Conservation (phyloP, 1,139 yeast species). For the Blastobotrys persicus region DNA sequence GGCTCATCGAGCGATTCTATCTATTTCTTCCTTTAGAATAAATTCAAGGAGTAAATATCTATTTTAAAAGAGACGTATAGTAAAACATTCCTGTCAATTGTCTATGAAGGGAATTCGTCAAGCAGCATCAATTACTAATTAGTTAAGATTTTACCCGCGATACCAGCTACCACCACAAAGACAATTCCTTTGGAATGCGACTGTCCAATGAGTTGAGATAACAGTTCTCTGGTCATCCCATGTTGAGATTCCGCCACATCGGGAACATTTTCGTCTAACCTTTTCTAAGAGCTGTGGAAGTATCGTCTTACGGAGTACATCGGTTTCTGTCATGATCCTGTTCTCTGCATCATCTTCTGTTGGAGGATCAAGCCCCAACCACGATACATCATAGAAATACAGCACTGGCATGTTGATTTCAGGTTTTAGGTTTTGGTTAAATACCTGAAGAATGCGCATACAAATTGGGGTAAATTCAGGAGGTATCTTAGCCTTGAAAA, state of each 20-base stretch:
- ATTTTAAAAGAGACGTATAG: no score
- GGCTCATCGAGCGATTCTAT: no score
- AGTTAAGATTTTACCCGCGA: constrained; percentile 11
- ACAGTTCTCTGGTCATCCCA: constrained; percentile 34
- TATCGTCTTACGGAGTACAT: constrained; percentile 35
- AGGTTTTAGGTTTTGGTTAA: constrained; percentile 30
- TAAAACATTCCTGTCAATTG: no score
- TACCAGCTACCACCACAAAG: constrained; percentile 78
- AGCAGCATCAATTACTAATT: no score
- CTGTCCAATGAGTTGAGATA: constrained; percentile 58
- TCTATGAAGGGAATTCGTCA: no score
- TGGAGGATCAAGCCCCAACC: constrained; percentile 55
- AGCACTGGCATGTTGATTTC: constrained; percentile 43
- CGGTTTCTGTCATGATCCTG: constrained; percentile 18
- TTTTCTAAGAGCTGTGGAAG: constrained; percentile 29
- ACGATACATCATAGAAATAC: constrained; percentile 65
- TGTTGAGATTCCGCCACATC: constrained; percentile 65
- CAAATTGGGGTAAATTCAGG: constrained; percentile 44
- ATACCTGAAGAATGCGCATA: constrained; percentile 37
- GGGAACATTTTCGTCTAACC: constrained; percentile 51
- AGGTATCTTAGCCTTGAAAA: constrained; percentile 61
- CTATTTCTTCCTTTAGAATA: no score
- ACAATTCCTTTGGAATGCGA: constrained; percentile 73
- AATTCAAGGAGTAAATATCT: no score
- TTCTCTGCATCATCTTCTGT: constrained; percentile 8